A percentile compares a stretch with the other conserved stretches of the same genome.
phyloP scores from a whole-genome alignment of 176 grass and related monocot genomes.

The Lolium perenne region DNA sequence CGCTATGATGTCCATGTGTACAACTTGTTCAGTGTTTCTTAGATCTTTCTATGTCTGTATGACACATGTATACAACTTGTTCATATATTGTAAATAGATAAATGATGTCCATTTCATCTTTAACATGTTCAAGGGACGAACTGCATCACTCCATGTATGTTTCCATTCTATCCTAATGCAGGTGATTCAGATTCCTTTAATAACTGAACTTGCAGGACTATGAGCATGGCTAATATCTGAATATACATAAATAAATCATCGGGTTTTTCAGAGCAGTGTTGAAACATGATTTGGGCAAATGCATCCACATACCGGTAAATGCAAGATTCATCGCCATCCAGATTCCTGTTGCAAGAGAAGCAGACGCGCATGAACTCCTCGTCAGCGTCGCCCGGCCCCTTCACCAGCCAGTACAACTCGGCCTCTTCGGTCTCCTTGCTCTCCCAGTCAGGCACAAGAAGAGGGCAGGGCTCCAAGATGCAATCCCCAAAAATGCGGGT shows the following conservation, averaged over 20 bases:
- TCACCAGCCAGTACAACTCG: conserved; percentile 65
- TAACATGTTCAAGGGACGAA: neutral
- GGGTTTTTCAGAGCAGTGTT: neutral
- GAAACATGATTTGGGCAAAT: neutral
- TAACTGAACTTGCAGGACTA: neutral
- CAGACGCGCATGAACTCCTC: conserved; percentile 59
- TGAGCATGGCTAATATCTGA: conserved; percentile 3
- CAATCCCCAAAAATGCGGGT: conserved; percentile 97
- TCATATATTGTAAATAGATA: no score
- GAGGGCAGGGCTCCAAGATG: conserved; percentile 69
- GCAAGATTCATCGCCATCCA: conserved; percentile 58
- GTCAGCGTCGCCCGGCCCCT: conserved; percentile 17
- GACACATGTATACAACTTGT: no score
- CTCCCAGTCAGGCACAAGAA: conserved; percentile 40
- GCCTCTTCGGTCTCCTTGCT: conserved; percentile 40
- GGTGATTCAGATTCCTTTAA: neutral
- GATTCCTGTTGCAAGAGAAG: conserved; percentile 70
- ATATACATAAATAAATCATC: neutral
- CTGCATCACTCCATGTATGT: neutral
- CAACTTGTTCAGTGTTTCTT: no score
- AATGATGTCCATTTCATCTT: neutral
- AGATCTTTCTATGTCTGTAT: no score
- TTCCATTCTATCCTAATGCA: conserved; percentile 2
- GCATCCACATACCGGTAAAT: conserved; percentile 62
- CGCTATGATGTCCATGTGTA: no score